Evolutionary conservation across 2,329 filamentous ascomycete species (phyloP), one percentile per base, ranked within the genome.

Genomic region (Emmonsiellopsis sp.): DNA sequence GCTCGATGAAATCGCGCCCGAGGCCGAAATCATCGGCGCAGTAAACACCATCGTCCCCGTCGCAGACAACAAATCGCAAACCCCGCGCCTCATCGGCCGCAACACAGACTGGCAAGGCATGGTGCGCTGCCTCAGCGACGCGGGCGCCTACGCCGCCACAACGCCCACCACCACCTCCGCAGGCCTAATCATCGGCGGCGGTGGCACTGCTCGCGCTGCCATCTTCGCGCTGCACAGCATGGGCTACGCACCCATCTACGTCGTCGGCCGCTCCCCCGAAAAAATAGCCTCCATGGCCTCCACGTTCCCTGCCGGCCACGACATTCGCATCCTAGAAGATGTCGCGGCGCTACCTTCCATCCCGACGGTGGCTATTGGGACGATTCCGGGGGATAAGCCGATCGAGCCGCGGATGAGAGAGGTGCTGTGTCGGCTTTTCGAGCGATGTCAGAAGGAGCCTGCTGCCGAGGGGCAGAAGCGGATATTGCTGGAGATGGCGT

Each of bases 51-150:
- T 98, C 63, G 82, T 95, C 32, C 84, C 87, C 0, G 65, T 81
- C 2, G 63, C 60, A 6, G 73, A 68, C 2, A 74, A 72, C 3
- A 69, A 75, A 52, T 70, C 71, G 48, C 60, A 70, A 61, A 60
- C 74, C 58, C 43, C 61, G 9, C 79, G 76, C 3, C 80, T 97
- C 2, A 69, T 87, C 13, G 93, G 93, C 43, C 87, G 91, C 67
- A 98, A 98, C 71, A 98, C 93, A 10, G 93, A 98, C 73, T 98
- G 90, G 86, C 80, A 83, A 63, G 93, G 93, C 57, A 98, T 98
- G 83, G 83, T 87, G 2, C 82, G 86, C 60, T 85, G 88, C 3
- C 79, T 98, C 17, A 82, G 80, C 54, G 81, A 81, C 42, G 84
- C 82, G 2, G 88, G 88, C 6, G 75, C 87, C 40, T 73, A 73